Evolutionary conservation across 495 filamentous ascomycete species (phyloP).

Genomic region (Aspergillus sclerotioniger): DNA sequence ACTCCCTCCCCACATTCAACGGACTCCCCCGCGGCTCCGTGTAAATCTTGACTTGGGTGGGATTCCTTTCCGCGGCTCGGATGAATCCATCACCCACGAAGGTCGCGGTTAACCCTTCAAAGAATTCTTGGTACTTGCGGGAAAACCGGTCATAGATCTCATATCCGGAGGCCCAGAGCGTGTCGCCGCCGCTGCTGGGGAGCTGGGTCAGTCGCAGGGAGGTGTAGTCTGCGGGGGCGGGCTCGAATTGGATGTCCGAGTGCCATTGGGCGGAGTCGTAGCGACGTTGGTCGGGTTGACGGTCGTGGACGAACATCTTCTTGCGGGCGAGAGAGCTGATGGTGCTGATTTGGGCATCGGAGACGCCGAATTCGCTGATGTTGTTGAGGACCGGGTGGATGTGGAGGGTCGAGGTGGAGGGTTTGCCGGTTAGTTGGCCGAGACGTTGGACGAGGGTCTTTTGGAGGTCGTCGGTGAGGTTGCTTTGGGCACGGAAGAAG

Average conservation of each 20-base stretch:
- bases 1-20: slow-evolving; percentile 61
- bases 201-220: slow-evolving; percentile 52
- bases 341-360: slow-evolving; percentile 64
- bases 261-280: slow-evolving; percentile 45
- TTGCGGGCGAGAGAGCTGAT: slow-evolving; percentile 58
- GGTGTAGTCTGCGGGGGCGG: slow-evolving; percentile 58
- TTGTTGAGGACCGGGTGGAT: slow-evolving; percentile 65
- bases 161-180: slow-evolving; percentile 74
- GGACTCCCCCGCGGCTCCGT: slow-evolving; percentile 59
- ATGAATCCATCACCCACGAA: slow-evolving; percentile 63
- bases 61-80: slow-evolving; percentile 51
- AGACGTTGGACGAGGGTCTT: slow-evolving; percentile 61
- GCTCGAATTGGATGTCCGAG: slow-evolving; percentile 63
- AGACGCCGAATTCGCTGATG: slow-evolving; percentile 38
- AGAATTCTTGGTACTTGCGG: slow-evolving; percentile 54
- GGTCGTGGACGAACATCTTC: slow-evolving; percentile 34
- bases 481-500: slow-evolving; percentile 68
- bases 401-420: slow-evolving; percentile 55
- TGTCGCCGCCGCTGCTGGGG: slow-evolving; percentile 66
- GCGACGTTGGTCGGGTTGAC: slow-evolving; percentile 10
- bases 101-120: slow-evolving; percentile 66
- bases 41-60: slow-evolving; percentile 51
- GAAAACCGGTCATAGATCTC: slow-evolving; percentile 78
- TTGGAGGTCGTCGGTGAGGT: slow-evolving; percentile 55
- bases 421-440: slow-evolving; percentile 58